phyloP scores from a whole-genome alignment of 176 grass and related monocot genomes.

The Elaeis guineensis region DNA sequence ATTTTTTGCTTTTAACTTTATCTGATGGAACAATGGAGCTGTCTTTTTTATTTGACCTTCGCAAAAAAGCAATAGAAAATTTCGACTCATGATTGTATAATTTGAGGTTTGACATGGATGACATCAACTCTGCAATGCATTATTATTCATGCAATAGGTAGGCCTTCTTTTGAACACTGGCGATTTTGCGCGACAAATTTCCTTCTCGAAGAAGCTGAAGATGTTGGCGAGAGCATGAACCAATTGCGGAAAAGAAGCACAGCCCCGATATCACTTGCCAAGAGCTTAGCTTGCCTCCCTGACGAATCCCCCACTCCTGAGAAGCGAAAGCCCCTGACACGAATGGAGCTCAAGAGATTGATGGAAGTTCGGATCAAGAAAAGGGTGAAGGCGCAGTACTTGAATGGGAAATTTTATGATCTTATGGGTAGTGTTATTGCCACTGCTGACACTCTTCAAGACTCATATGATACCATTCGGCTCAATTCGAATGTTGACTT shows the following conservation, averaged over 20 bases:
- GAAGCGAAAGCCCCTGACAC: slow-evolving; percentile 33
- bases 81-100: too few species aligned
- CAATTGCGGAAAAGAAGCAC: background rate
- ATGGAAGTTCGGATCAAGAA: slow-evolving; percentile 71
- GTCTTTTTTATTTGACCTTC: too few species aligned
- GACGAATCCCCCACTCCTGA: slow-evolving; percentile 42
- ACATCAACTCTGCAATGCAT: too few species aligned
- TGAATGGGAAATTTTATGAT: slow-evolving; percentile 54
- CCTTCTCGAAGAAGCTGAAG: slow-evolving; percentile 34
- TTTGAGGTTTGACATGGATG: too few species aligned
- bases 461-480: slow-evolving; percentile 68
- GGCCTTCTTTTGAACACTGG: background rate
- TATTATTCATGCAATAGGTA: background rate
- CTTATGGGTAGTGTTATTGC: slow-evolving; percentile 60
- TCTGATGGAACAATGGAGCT: too few species aligned
- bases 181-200: slow-evolving; percentile 16
- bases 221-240: slow-evolving; percentile 13
- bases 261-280: slow-evolving; percentile 49
- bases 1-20: too few species aligned
- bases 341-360: slow-evolving; percentile 65
- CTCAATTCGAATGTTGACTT: slow-evolving; percentile 59
- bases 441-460: slow-evolving; percentile 40
- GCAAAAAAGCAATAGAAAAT: too few species aligned
- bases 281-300: slow-evolving; percentile 62
- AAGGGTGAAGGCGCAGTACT: slow-evolving; percentile 62